Conservation (phyloP, 345 rosid species). For the Stellera chamaejasme region DNA sequence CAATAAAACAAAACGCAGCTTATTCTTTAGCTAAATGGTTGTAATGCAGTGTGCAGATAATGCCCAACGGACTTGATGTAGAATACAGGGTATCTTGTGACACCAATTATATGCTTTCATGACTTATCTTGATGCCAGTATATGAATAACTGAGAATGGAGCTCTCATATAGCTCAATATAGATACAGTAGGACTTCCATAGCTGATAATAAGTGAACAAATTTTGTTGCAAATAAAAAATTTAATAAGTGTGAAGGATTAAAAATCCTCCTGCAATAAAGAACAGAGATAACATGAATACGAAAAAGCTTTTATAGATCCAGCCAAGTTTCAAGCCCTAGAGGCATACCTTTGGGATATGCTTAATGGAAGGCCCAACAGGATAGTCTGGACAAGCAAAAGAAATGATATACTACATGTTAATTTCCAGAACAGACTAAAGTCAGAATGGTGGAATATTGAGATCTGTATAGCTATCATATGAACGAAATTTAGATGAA, state of each 20-base stretch:
- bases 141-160: too few relatives aligned
- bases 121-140: too few relatives aligned
- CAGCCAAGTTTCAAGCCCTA: not conserved
- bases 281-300: not conserved
- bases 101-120: too few relatives aligned
- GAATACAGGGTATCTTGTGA: too few relatives aligned
- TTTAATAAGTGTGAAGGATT: not conserved
- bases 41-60: too few relatives aligned
- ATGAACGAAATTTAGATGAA: not conserved
- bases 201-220: too few relatives aligned
- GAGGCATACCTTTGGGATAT: conserved; percentile 77
- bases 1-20: too few relatives aligned
- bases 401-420: conserved; percentile 16
- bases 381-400: conserved; percentile 37
- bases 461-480: not conserved
- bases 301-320: not conserved
- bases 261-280: not conserved
- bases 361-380: conserved; percentile 61
- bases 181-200: too few relatives aligned
- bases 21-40: too few relatives aligned
- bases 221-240: too few relatives aligned
- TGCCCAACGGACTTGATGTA: too few relatives aligned
- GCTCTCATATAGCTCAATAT: too few relatives aligned
- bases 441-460: not conserved
- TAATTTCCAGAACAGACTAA: conserved; percentile 4